These are phyloP conservation scores for Naganishia sp. DNA, from an alignment of 1,284 basidiomycete genomes.

Conservation along the genomic window DNA sequence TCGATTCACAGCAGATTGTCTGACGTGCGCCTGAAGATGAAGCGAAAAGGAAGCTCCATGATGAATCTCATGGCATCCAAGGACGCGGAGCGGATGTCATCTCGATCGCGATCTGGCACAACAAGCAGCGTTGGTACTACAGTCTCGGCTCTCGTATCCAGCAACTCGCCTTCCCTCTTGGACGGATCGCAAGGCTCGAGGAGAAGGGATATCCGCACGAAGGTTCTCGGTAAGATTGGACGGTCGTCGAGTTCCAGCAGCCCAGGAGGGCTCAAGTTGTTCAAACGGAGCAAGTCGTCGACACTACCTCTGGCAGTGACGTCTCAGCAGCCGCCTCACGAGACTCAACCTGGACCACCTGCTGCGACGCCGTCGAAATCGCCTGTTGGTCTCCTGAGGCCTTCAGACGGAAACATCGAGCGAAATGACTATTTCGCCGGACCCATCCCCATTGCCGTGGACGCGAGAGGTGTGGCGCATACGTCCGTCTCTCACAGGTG, in stretches of 20 bases:
- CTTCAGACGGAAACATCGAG: background rate
- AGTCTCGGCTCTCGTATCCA: background rate
- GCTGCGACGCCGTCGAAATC: background rate
- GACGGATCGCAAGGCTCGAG: background rate
- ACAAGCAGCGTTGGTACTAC: constrained; percentile 5
- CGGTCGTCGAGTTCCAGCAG: background rate
- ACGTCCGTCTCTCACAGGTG: background rate
- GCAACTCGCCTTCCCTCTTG: background rate
- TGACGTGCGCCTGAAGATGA: constrained; percentile 21
- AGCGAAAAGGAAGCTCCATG: constrained; percentile 18
- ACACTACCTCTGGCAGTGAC: background rate
- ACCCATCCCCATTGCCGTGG: background rate
- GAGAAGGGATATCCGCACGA: constrained; percentile 2
- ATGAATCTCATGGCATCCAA: constrained; percentile 5
- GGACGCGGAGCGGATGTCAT: constrained; percentile 2
- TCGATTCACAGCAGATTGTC: constrained; percentile 17
- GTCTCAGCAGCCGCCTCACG: background rate
- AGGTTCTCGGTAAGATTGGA: constrained; percentile 5
- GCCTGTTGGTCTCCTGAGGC: too few relatives aligned
- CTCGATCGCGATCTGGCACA: constrained; percentile 3
- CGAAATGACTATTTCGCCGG: constrained; percentile 6
- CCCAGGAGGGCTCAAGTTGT: background rate
- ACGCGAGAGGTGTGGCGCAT: background rate
- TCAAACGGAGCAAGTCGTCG: constrained; percentile 4
- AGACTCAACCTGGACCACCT: too few relatives aligned